These are phyloP conservation scores for Monosporascus sp. DNA, from an alignment of 2,329 filamentous ascomycete species.

Conservation along the genomic window DNA sequence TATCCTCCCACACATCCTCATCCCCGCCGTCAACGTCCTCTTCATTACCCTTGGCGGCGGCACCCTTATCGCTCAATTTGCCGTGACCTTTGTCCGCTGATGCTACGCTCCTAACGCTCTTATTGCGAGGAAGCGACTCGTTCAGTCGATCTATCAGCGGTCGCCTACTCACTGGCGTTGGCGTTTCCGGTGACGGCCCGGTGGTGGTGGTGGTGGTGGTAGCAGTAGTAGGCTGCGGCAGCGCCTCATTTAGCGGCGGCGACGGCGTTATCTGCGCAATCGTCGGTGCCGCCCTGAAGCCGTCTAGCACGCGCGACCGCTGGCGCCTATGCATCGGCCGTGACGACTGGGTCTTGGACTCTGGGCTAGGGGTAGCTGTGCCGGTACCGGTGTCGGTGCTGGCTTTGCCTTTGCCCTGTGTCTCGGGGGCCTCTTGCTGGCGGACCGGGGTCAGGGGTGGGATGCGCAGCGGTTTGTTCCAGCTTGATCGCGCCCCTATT, in stretches of 20 bases:
- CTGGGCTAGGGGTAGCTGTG: constrained; percentile 6
- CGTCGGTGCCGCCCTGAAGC: not conserved
- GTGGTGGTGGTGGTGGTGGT: not conserved
- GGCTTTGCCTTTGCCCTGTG: constrained; percentile 4
- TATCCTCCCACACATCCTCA: constrained; percentile 25
- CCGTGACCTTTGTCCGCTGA: not conserved
- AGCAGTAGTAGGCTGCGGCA: not conserved
- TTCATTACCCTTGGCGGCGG: not conserved
- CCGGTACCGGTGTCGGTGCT: not conserved
- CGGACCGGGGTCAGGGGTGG: constrained; percentile 3
- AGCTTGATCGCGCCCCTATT: constrained; percentile 6
- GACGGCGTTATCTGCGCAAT: not conserved
- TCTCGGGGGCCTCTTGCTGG: constrained; percentile 2
- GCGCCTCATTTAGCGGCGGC: not conserved
- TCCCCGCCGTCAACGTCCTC: constrained; percentile 13
- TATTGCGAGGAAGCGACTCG: constrained; percentile 3
- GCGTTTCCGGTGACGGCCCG: constrained; percentile 17
- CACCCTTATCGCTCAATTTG: not conserved
- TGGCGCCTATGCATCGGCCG: constrained; percentile 10
- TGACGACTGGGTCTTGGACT: constrained; percentile 10
- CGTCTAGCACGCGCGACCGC: constrained; percentile 5
- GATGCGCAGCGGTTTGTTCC: constrained; percentile 13
- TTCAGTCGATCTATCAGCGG: constrained; percentile 12
- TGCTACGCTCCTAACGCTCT: constrained; percentile 7
- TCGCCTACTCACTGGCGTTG: constrained; percentile 8